phyloP scores from a whole-genome alignment of 75 land plant species.

The Sequoia sempervirens region DNA sequence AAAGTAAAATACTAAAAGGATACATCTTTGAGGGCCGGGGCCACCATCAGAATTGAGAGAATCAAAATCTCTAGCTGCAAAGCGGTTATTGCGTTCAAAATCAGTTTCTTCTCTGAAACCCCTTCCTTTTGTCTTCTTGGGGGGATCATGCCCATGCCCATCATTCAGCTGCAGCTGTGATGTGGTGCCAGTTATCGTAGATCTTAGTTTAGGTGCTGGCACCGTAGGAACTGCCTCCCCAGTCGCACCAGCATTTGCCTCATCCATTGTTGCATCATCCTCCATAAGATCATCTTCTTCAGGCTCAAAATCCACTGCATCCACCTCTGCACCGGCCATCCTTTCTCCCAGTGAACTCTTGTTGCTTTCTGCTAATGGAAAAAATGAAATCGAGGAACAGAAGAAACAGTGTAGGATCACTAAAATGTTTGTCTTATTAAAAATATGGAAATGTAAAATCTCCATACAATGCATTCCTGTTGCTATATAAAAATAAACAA shows the following conservation, averaged over 20 bases:
- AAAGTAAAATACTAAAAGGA: slow-evolving; percentile 17
- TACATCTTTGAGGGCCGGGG: slow-evolving; percentile 90
- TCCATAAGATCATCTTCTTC: slow-evolving; percentile 96
- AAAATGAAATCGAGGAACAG: neutral
- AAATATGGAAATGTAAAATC: neutral
- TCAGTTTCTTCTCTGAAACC: slow-evolving; percentile 81
- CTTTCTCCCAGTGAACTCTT: neutral
- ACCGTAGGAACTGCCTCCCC: slow-evolving; percentile 13
- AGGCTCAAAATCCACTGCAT: slow-evolving; percentile 87
- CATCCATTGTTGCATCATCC: slow-evolving; percentile 83
- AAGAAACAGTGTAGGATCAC: neutral
- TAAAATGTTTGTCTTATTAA: neutral
- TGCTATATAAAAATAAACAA: too few species aligned
- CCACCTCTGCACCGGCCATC: slow-evolving; percentile 61
- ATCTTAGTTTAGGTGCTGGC: slow-evolving; percentile 66
- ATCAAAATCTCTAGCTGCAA: slow-evolving; percentile 72
- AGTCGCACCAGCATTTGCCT: slow-evolving; percentile 20
- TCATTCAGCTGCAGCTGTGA: slow-evolving; percentile 14
- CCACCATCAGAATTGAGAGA: slow-evolving; percentile 85
- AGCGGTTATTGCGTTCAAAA: slow-evolving; percentile 57
- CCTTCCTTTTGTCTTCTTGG: slow-evolving; percentile 91
- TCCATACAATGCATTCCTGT: too few species aligned
- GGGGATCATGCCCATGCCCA: slow-evolving; percentile 9
- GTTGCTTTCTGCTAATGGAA: neutral
- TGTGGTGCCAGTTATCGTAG: slow-evolving; percentile 70